A percentile compares a stretch with the other conserved stretches of the same genome.
phyloP scores from a whole-genome alignment of 257 asterid genomes.

The Verbascum thapsus region DNA sequence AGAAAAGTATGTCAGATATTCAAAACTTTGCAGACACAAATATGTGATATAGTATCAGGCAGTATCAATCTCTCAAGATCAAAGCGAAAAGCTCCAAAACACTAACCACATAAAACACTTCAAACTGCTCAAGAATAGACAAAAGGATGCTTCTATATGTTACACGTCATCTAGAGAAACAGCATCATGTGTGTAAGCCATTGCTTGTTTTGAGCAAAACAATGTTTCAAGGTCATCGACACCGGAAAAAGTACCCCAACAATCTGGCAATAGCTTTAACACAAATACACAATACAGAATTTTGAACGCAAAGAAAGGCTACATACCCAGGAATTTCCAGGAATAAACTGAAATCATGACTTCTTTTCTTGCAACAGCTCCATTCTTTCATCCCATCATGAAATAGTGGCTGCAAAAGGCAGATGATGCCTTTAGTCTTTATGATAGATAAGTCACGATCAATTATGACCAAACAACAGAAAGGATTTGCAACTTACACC shows the following conservation, averaged over 20 bases:
- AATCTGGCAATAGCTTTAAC: not conserved
- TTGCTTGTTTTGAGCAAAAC: not conserved
- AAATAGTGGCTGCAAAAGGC: slow-evolving; percentile 67
- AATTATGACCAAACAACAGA: slow-evolving; percentile 10
- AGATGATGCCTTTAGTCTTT: not conserved
- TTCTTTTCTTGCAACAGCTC: slow-evolving; percentile 97
- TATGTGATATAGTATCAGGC: not conserved
- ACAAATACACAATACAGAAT: not conserved
- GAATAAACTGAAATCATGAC: slow-evolving; percentile 91
- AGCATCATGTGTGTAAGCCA: not conserved
- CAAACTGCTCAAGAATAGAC: not conserved
- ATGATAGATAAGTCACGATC: not conserved
- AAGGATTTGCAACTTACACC: slow-evolving; percentile 43
- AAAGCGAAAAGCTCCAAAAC: not conserved
- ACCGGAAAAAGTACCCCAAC: not conserved
- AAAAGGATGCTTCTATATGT: not conserved
- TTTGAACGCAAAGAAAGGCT: not conserved
- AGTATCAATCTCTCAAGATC: not conserved
- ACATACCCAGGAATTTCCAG: slow-evolving; percentile 75
- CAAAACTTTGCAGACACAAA: not conserved
- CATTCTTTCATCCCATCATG: slow-evolving; percentile 97
- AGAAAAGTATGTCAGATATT: not conserved
- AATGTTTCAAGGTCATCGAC: not conserved
- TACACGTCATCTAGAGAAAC: not conserved
- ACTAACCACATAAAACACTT: not conserved